Evolutionary conservation across 257 asterid genomes (phyloP), one percentile per base, ranked within the genome.

Genomic region (Nicotiana paniculata): DNA sequence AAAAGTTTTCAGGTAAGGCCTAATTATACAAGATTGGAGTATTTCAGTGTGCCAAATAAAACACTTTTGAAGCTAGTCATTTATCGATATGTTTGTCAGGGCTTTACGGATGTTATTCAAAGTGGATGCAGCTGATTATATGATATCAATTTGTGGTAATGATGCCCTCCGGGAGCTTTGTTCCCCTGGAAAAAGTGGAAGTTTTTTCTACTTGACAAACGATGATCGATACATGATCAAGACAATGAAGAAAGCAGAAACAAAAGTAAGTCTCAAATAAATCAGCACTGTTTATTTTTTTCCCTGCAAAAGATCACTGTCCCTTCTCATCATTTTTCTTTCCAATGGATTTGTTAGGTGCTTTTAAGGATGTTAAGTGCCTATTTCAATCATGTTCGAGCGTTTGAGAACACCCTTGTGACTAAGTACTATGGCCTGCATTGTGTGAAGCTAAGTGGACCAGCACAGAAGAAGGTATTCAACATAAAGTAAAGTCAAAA

Each of bases 311-410:
- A 48, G 15, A 74, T 74, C 62, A 74, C 62, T 74, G 28, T 1
- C 26, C 62, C 79, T 74, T 74, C 26, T 74, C 26, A 53, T 53
- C 48, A 72, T 74, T 26, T 74, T 74, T 24, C 79, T 26, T 48
- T 43, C 79, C 79, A 48, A 72, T 74, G 62, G 79, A 74, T 74
- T 48, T 74, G 17, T 75, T 54, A 92, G 96, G 94, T 90, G 74
- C 96, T 92, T 84, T 67, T 92, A 17, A 86, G 96, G 89, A 92
- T 92, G 96, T 81, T 92, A 32, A 90, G 86, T 26, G 93, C 94
- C 1, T 92, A 92, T 81, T 92, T 85, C 77, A 90, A 90, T 54
- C 96, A 92, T 16, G 93, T 92, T 32, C 88, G 90, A 1, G 85
- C 93, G 3, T 90, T 87, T 82, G 93, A 90, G 67, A 92, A 88